These are phyloP conservation scores for Didymella segeticola DNA, from an alignment of 2,329 filamentous ascomycete genomes.

Conservation along the genomic window DNA sequence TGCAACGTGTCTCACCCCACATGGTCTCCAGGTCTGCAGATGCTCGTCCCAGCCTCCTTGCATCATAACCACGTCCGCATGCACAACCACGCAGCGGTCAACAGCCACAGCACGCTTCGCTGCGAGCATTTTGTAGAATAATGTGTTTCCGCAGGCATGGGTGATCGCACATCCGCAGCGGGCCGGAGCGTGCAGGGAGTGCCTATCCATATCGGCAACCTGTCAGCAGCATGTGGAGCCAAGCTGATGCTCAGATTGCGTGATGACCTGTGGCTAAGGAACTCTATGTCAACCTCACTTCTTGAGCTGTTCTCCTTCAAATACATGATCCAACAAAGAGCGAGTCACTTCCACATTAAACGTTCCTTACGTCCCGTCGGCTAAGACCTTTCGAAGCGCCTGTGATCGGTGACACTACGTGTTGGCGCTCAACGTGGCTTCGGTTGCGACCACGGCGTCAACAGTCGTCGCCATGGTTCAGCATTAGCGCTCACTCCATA, in stretches of 20 bases:
- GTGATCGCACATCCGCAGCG: constrained; percentile 12
- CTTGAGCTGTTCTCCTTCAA: not conserved
- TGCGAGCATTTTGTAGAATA: not conserved
- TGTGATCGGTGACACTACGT: constrained; percentile 10
- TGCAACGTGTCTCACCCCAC: constrained; percentile 7
- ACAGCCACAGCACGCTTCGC: not conserved
- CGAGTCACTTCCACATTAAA: not conserved
- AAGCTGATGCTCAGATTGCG: constrained; percentile 11
- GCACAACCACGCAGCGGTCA: not conserved
- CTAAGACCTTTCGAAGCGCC: constrained; percentile 7
- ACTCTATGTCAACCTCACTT: constrained; percentile 17
- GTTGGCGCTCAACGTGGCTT: constrained; percentile 7
- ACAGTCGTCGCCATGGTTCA: not conserved
- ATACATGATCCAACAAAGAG: not conserved
- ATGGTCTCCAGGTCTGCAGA: not conserved
- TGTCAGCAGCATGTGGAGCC: constrained; percentile 17
- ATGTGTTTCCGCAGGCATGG: not conserved
- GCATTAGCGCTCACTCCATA: not conserved
- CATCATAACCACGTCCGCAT: not conserved
- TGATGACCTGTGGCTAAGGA: constrained; percentile 16
- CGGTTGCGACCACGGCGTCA: constrained; percentile 1
- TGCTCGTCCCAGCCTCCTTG: constrained; percentile 4
- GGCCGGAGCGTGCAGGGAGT: constrained; percentile 10
- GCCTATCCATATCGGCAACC: constrained; percentile 1
- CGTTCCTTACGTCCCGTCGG: not conserved